A percentile compares a stretch with the other conserved stretches of the same genome.
Evolutionary conservation across 352 stramenopile species (phyloP).

Genomic region (Phytophthora hibernalis): DNA sequence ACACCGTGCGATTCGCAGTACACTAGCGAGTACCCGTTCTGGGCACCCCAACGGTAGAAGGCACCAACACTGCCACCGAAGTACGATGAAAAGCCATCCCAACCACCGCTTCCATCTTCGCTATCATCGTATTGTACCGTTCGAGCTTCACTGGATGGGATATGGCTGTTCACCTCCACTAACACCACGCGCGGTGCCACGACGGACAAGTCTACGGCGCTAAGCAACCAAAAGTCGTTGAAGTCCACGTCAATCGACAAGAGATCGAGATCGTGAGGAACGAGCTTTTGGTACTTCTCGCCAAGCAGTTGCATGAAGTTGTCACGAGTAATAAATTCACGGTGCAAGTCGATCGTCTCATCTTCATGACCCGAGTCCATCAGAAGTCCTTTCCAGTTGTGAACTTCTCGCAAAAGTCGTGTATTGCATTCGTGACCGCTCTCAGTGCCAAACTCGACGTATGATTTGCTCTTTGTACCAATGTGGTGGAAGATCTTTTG

Average conservation of each 20-base stretch:
- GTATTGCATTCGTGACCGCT: constrained; percentile 70
- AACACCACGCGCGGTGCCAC: constrained; percentile 67
- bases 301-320: constrained; percentile 69
- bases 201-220: constrained; percentile 48
- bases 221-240: constrained; percentile 78
- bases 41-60: constrained; percentile 48
- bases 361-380: constrained; percentile 66
- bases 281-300: constrained; percentile 39
- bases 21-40: constrained; percentile 69
- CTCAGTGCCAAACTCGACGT: constrained; percentile 78
- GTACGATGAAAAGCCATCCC: constrained; percentile 59
- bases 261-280: constrained; percentile 60
- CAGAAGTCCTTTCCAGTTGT: constrained; percentile 62
- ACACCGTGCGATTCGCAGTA: constrained; percentile 83
- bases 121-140: constrained; percentile 52
- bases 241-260: constrained; percentile 82
- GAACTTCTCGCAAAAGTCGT: constrained; percentile 49
- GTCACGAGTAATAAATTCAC: constrained; percentile 64
- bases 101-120: constrained; percentile 40
- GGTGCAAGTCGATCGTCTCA: constrained; percentile 55
- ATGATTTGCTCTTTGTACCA: constrained; percentile 41
- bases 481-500: constrained; percentile 64
- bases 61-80: constrained; percentile 69
- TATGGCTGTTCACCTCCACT: constrained; percentile 72
- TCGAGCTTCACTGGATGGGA: constrained; percentile 50